phyloP scores from a whole-genome alignment of 495 filamentous ascomycete genomes.

The Daldinia childiae region DNA sequence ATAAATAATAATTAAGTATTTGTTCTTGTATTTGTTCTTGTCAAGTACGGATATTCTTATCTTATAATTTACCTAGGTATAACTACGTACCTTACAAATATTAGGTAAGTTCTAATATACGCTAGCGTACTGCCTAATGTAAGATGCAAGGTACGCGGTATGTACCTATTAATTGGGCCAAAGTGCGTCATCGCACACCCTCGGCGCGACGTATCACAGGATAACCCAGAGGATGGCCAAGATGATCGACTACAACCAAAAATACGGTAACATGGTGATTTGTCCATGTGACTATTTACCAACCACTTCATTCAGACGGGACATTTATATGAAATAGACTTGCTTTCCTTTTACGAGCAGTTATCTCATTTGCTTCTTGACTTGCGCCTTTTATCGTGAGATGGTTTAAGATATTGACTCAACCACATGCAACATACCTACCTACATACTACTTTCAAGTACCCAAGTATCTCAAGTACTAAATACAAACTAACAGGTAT shows the following conservation, averaged over 20 bases:
- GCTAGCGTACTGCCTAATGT: too few relatives aligned
- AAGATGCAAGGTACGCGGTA: neutral
- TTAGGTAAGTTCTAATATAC: too few relatives aligned
- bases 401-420: neutral
- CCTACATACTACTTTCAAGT: neutral
- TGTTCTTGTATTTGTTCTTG: too few relatives aligned
- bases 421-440: too few relatives aligned
- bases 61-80: too few relatives aligned
- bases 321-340: slow-evolving; percentile 2
- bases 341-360: neutral
- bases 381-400: neutral
- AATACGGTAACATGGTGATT: slow-evolving; percentile 24
- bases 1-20: too few relatives aligned
- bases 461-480: neutral
- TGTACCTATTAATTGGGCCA: slow-evolving; percentile 6
- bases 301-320: slow-evolving; percentile 19
- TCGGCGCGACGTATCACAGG: slow-evolving; percentile 1
- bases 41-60: too few relatives aligned
- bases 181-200: slow-evolving; percentile 31
- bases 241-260: slow-evolving; percentile 18
- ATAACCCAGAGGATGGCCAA: slow-evolving; percentile 12
- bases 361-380: neutral
- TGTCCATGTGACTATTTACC: slow-evolving; percentile 28
- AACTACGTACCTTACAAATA: too few relatives aligned
- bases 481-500: too few relatives aligned